Conservation (phyloP, 345 rosid species). For the Corymbia maculata region DNA sequence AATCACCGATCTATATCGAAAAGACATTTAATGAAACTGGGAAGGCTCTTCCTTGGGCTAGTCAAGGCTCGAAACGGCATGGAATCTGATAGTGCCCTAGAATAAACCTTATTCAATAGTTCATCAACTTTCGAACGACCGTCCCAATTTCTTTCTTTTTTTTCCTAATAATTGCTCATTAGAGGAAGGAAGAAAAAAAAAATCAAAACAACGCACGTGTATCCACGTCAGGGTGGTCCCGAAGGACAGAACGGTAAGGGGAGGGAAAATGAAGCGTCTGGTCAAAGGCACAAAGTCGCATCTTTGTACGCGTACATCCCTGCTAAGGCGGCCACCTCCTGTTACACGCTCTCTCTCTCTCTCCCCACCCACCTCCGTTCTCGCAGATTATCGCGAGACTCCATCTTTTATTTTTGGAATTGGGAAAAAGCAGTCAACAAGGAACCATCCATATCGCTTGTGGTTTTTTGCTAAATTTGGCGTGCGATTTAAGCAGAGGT, state of each 20-base stretch:
- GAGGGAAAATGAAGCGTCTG: background rate
- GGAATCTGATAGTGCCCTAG: background rate
- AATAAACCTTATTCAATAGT: background rate
- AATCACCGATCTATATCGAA: no score
- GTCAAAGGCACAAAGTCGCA: background rate
- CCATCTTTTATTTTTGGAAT: background rate
- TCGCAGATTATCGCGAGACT: background rate
- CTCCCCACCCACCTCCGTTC: background rate
- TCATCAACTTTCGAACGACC: background rate
- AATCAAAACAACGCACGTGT: background rate
- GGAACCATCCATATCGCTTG: background rate
- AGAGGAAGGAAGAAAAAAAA: background rate
- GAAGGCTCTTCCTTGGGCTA: background rate
- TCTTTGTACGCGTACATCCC: background rate
- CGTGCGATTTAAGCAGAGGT: background rate
- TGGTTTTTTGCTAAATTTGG: background rate
- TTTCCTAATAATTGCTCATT: background rate
- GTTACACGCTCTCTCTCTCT: background rate
- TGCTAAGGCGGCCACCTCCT: background rate
- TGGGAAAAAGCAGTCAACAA: background rate
- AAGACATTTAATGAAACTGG: background rate
- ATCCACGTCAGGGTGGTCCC: background rate
- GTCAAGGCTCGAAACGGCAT: background rate
- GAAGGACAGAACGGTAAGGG: background rate
- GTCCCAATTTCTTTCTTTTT: background rate